A percentile compares a stretch with the other conserved stretches of the same genome.
Evolutionary conservation across 176 grass and related monocot species (phyloP).

Genomic region (Lolium rigidum): DNA sequence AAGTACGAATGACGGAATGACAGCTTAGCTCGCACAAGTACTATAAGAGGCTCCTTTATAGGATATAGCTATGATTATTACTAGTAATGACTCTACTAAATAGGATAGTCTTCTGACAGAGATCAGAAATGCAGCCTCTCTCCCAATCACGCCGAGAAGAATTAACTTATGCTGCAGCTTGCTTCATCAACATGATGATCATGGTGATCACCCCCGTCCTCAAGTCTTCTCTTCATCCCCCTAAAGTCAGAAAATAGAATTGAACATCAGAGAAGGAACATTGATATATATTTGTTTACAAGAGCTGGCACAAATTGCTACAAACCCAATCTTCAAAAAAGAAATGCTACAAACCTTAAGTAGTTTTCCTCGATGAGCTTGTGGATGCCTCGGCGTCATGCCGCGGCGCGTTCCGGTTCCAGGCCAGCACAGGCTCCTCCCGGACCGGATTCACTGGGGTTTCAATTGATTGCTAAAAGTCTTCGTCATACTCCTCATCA

Average conservation of each 20-base stretch:
- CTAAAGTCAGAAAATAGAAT: not conserved
- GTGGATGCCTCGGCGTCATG: slow-evolving; percentile 26
- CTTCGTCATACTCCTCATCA: slow-evolving; percentile 42
- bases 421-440: slow-evolving; percentile 45
- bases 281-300: not conserved
- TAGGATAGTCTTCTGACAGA: slow-evolving; percentile 6
- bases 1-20: too few species aligned
- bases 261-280: not conserved
- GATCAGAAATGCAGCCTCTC: slow-evolving; percentile 15
- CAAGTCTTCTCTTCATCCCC: slow-evolving; percentile 6
- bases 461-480: slow-evolving; percentile 48
- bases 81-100: not conserved
- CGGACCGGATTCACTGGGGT: slow-evolving; percentile 35
- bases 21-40: too few species aligned
- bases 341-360: slow-evolving; percentile 17
- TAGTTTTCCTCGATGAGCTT: slow-evolving; percentile 29
- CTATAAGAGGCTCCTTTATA: not conserved
- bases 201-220: not conserved
- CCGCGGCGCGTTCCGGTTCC: not conserved
- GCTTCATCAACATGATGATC: slow-evolving; percentile 12
- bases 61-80: not conserved
- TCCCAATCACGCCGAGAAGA: not conserved
- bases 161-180: not conserved
- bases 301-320: not conserved
- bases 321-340: not conserved